Evolutionary conservation across 257 asterid genomes (phyloP), one percentile per base, ranked within the genome.

Genomic region (Gentiana dahurica): DNA sequence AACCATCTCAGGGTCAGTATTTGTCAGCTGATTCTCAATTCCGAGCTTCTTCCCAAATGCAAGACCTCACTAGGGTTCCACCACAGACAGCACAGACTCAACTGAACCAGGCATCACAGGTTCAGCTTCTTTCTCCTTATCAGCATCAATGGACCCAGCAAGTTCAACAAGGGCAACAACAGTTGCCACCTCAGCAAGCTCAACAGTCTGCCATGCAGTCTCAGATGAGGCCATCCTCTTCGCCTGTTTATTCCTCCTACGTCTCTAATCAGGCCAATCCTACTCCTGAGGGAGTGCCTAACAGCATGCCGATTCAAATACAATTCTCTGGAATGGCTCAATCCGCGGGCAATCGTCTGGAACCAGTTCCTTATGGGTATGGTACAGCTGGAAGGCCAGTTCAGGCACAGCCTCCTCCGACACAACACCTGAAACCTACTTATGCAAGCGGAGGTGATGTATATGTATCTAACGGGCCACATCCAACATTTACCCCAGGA

Each of bases 71-170:
- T 2, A 72, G 85, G 67, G 57, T 75, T 65, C 51, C 76, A 48
- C 85, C 81, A 13, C 92, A 67, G 54, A 83, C 78, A 2, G 47
- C 78, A 3, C 94, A 80, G 58, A 48, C 92, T 52, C 98, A 84
- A 73, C 73, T 68, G 49, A 81, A 78, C 59, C 91, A 71, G 72
- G 54, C 70, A 56, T 63, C 81, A 46, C 97, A 79, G 62, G 65
- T 73, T 47, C 89, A 44, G 47, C 47, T 57, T 10, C 62, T 65
- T 24, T 76, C 88, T 53, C 75, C 80, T 5, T 83, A 88, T 73
- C 93, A 73, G 61, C 90, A 76, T 57, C 99, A 80, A 61, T 92
- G 97, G 98, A 50, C 80, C 58, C 94, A 68, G 65, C 95, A 79
- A 63, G 51, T 60, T 4, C 80, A 73, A 34, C 86, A 67, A 48